Evolutionary conservation across 2,329 filamentous ascomycete genomes (phyloP).

Genomic region (Curvularia verruculosa): DNA sequence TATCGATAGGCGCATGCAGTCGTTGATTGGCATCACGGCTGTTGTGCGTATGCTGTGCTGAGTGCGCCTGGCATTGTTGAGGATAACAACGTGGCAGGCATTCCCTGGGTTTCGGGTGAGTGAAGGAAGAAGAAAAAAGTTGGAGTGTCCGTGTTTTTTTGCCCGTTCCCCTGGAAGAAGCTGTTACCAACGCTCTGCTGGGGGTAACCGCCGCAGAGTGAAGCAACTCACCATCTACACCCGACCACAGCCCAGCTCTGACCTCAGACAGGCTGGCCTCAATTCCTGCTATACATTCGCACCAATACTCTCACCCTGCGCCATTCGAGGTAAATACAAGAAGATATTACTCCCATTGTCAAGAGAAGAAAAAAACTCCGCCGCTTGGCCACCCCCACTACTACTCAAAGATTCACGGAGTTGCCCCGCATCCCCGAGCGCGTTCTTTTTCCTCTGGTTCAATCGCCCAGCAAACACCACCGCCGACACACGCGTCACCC

Average conservation of each 20-base stretch:
- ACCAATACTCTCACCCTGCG: background rate
- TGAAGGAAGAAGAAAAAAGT: too few species aligned
- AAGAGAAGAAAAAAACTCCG: too few species aligned
- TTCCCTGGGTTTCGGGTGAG: conserved; percentile 1
- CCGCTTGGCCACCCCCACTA: conserved; percentile 19
- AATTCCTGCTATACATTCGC: background rate
- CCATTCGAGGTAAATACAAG: background rate
- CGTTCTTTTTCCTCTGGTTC: conserved; percentile 25
- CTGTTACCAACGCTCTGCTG: conserved; percentile 3
- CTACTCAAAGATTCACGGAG: conserved; percentile 22
- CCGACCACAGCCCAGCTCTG: background rate
- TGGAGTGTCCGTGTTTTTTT: conserved; percentile 9
- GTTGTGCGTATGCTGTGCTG: conserved; percentile 12
- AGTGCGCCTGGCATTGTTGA: conserved; percentile 9
- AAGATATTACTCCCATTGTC: background rate
- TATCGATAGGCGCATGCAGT: conserved; percentile 3
- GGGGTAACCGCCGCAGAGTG: background rate
- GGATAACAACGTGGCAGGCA: conserved; percentile 10
- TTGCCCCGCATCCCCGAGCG: conserved; percentile 37
- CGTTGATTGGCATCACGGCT: conserved; percentile 3
- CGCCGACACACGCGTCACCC: conserved; percentile 32
- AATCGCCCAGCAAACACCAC: conserved; percentile 23
- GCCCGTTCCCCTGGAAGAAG: conserved; percentile 6
- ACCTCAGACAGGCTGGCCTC: background rate
- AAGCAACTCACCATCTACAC: conserved; percentile 2